These are phyloP conservation scores for Fusarium humuli DNA, from an alignment of 2,329 filamentous ascomycete species.

Conservation along the genomic window DNA sequence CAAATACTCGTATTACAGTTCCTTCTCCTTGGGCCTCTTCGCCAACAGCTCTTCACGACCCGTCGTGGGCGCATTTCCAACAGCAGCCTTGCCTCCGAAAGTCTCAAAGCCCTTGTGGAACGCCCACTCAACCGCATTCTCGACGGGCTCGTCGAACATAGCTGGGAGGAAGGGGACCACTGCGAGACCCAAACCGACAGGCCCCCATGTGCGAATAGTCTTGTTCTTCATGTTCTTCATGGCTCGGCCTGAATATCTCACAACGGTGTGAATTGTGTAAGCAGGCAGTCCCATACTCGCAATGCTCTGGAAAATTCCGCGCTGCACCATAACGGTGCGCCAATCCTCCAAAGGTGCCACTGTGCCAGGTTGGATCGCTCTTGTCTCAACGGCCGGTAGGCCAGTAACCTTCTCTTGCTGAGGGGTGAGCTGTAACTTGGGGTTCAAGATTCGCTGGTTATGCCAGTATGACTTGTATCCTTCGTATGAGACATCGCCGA, in stretches of 20 bases:
- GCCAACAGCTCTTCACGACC: constrained; percentile 60
- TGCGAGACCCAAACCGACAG: constrained; percentile 84
- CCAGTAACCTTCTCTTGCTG: constrained; percentile 63
- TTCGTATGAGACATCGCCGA: constrained; percentile 91
- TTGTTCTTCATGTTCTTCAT: constrained; percentile 84
- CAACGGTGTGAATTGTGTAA: constrained; percentile 93
- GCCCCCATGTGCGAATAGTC: constrained; percentile 83
- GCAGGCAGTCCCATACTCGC: constrained; percentile 95
- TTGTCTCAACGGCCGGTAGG: constrained; percentile 51
- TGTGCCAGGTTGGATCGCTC: constrained; percentile 53
- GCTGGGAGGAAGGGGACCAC: constrained; percentile 86
- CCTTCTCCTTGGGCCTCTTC: constrained; percentile 60
- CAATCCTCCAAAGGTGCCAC: constrained; percentile 87
- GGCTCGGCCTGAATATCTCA: constrained; percentile 87
- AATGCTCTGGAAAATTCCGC: constrained; percentile 88
- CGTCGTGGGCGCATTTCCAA: constrained; percentile 65
- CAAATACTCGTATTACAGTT: constrained; percentile 50
- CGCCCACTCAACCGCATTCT: constrained; percentile 88
- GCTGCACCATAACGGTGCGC: constrained; percentile 88
- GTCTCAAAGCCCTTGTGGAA: constrained; percentile 86
- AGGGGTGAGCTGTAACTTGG: constrained; percentile 67
- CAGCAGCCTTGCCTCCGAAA: constrained; percentile 72
- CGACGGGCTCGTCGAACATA: constrained; percentile 92
- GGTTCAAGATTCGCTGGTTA: constrained; percentile 81
- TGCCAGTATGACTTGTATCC: constrained; percentile 94